Evolutionary conservation across 352 stramenopile species (phyloP).

Genomic region (Globisporangium sylvaticum): DNA sequence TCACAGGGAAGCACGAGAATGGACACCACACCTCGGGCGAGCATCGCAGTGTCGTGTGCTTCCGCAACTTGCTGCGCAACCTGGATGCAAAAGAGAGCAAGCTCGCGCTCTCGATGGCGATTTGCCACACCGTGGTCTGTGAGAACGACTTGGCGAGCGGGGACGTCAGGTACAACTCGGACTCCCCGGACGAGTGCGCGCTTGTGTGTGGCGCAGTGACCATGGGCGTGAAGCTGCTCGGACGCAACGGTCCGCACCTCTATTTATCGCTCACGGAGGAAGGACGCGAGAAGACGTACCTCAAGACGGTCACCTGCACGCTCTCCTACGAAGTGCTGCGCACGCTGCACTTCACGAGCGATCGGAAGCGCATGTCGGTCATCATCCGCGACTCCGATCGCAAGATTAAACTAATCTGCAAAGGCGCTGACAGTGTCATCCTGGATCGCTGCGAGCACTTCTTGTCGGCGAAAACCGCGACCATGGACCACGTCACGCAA

Average conservation of each 20-base stretch:
- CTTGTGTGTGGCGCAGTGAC: constrained; percentile 76
- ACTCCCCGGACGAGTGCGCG: constrained; percentile 91
- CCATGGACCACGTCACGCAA: constrained; percentile 72
- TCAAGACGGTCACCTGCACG: constrained; percentile 67
- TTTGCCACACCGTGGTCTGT: constrained; percentile 87
- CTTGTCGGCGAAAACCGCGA: constrained; percentile 43
- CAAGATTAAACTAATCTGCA: constrained; percentile 67
- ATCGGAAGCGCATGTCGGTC: constrained; percentile 82
- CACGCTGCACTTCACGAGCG: constrained; percentile 73
- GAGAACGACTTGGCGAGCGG: constrained; percentile 37
- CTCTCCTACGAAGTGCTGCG: constrained; percentile 65
- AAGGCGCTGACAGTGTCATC: constrained; percentile 79
- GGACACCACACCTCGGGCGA: constrained; percentile 6
- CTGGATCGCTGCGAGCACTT: constrained; percentile 64
- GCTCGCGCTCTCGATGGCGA: constrained; percentile 68
- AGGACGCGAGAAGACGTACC: constrained; percentile 41
- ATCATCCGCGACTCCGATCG: constrained; percentile 58
- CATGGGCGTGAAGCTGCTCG: constrained; percentile 82
- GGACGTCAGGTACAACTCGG: constrained; percentile 81
- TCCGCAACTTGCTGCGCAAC: constrained; percentile 47
- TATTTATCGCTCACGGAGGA: constrained; percentile 66
- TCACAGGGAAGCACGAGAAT: constrained; percentile 6
- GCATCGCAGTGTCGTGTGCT: constrained; percentile 24
- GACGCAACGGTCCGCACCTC: constrained; percentile 42
- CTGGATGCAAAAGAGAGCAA: constrained; percentile 49